These are phyloP conservation scores for Neurospora sp. DNA, from an alignment of 495 filamentous ascomycete genomes.

Conservation along the genomic window DNA sequence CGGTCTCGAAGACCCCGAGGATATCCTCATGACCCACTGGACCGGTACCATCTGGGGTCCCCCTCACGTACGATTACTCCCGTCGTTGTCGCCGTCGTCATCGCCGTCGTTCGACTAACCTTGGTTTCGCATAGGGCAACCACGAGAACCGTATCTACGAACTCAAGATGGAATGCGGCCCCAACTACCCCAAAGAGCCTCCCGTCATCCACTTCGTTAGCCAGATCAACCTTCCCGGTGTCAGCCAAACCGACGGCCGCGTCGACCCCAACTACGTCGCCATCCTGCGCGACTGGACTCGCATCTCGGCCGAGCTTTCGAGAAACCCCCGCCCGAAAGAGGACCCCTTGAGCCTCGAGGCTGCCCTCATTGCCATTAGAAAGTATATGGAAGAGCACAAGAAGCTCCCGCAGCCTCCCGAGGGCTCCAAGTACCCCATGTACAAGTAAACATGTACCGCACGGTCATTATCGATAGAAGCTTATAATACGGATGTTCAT, in stretches of 20 bases:
- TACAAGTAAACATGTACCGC: slow-evolving; percentile 12
- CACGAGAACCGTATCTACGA: slow-evolving; percentile 99
- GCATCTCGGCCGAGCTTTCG: slow-evolving; percentile 74
- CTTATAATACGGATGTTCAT: not conserved
- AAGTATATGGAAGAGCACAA: slow-evolving; percentile 91
- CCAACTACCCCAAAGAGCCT: slow-evolving; percentile 78
- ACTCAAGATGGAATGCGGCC: slow-evolving; percentile 91
- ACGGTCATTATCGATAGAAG: not conserved
- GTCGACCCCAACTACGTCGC: slow-evolving; percentile 77
- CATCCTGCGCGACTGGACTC: slow-evolving; percentile 79
- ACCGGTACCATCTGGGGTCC: slow-evolving; percentile 95
- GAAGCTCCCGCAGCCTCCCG: slow-evolving; percentile 87
- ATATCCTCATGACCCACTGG: slow-evolving; percentile 97
- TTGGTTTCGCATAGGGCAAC: slow-evolving; percentile 52
- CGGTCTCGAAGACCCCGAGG: slow-evolving; percentile 87
- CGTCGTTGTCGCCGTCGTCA: not conserved
- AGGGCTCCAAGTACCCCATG: slow-evolving; percentile 63
- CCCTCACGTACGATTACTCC: slow-evolving; percentile 60
- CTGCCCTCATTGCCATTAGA: slow-evolving; percentile 31
- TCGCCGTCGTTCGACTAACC: slow-evolving; percentile 2
- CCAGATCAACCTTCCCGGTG: slow-evolving; percentile 90
- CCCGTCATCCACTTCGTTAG: slow-evolving; percentile 85
- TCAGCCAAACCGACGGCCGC: slow-evolving; percentile 66
- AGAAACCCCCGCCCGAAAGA: slow-evolving; percentile 28
- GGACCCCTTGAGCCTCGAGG: slow-evolving; percentile 40